Base-by-base conservation (phyloP, 2,329 filamentous ascomycete species). In the Apiospora kogelbergensis region DNA sequence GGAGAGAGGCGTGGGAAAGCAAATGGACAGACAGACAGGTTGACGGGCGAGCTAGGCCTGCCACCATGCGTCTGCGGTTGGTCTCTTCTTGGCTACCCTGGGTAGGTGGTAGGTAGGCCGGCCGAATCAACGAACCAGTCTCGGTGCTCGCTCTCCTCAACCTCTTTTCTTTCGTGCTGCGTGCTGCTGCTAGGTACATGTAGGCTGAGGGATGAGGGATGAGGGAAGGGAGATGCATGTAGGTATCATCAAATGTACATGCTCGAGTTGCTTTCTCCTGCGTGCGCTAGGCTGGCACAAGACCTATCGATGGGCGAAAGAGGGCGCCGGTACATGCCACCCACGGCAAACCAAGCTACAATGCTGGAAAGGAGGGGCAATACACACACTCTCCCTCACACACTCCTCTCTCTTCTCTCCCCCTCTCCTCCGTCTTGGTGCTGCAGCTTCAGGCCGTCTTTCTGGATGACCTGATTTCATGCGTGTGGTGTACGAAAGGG, bases 271-370 rank as follows among this genome's bases (percentile, higher is more conserved):
- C 53, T 60, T 60, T 60, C 30, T 60, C 53, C 53, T 57, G 48
- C 48, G 30, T 37, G 53, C 53, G 53, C 53, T 60, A 60, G 53
- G 53, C 53, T 60, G 53, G 53, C 53, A 60, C 53, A 60, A 60
- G 53, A 37, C 53, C 53, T 60, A 60, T 60, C 53, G 37, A 60
- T n/a, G 53, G 20, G 53, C 30, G 53, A 60, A 60, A 37, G 53
- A 60, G 53, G 53, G 53, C 53, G 53, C 53, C 53, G 53, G 53
- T 37, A 60, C 53, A 60, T 60, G 53, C 53, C 53, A 60, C 30
- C 53, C 53, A 37, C 53, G 33, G 53, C 26, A 30, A 60, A 37
- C 53, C 53, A 60, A 60, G 53, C 53, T 60, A 60, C 53, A 37
- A 37, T 60, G 53, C 30, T 60, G 53, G 17, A 60, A 60, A 60